phyloP scores from a whole-genome alignment of 1,284 basidiomycete species.

The Malassezia slooffiae region DNA sequence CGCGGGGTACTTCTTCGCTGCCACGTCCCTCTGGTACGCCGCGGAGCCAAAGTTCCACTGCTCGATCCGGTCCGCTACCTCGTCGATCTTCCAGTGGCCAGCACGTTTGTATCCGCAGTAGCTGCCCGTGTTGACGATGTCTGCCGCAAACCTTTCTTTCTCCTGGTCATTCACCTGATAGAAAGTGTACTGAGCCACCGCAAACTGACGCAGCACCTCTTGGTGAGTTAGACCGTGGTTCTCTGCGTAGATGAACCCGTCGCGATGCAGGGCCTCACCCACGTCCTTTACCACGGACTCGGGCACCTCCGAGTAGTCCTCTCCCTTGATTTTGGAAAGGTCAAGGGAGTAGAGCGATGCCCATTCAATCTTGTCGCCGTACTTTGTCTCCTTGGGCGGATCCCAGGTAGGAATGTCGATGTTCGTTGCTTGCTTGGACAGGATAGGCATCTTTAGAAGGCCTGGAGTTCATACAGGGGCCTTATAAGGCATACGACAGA shows the following conservation, averaged over 20 bases:
- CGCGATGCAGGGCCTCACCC: constrained; percentile 28
- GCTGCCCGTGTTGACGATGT: constrained; percentile 31
- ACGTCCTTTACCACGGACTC: constrained; percentile 22
- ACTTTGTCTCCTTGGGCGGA: constrained; percentile 27
- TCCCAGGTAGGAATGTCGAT: constrained; percentile 22
- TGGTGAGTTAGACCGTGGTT: constrained; percentile 38
- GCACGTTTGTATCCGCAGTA: constrained; percentile 48
- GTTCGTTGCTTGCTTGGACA: too few relatives aligned
- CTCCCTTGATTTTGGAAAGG: constrained; percentile 28
- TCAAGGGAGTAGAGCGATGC: constrained; percentile 38
- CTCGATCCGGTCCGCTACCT: constrained; percentile 47
- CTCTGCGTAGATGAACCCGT: constrained; percentile 41
- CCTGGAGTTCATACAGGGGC: too few relatives aligned
- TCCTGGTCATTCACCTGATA: constrained; percentile 27
- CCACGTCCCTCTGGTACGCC: constrained; percentile 24
- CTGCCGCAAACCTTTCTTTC: constrained; percentile 34
- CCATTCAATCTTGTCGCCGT: constrained; percentile 25
- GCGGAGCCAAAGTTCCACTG: constrained; percentile 49
- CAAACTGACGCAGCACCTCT: constrained; percentile 35
- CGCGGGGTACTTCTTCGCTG: constrained; percentile 22
- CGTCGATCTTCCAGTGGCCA: constrained; percentile 48
- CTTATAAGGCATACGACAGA: too few relatives aligned
- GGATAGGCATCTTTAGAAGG: too few relatives aligned
- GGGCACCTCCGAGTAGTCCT: constrained; percentile 30
- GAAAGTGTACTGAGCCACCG: constrained; percentile 38